phyloP scores from a whole-genome alignment of 2,329 filamentous ascomycete genomes.

The Cladorrhinum sp. region DNA sequence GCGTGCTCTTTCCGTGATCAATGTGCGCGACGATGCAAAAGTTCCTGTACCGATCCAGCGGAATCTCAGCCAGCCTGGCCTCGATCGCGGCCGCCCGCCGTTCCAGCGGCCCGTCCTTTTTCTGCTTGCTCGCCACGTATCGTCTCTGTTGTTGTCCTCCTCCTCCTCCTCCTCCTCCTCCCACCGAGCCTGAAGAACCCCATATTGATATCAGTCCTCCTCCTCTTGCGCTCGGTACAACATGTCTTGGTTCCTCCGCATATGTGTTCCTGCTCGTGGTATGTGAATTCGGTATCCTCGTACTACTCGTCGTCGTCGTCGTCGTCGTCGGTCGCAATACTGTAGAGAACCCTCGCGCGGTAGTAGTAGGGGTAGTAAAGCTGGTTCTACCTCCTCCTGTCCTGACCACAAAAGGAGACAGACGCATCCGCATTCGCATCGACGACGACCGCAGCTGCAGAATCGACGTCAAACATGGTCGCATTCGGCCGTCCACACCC shows the following conservation, averaged over 20 bases:
- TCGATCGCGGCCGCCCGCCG: slow-evolving; percentile 43
- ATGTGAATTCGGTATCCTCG: too few relatives aligned
- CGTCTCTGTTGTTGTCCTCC: neutral
- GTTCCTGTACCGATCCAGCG: slow-evolving; percentile 79
- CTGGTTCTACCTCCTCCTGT: slow-evolving; percentile 9
- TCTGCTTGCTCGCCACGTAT: neutral
- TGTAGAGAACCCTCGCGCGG: neutral
- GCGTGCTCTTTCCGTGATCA: slow-evolving; percentile 96
- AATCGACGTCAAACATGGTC: slow-evolving; percentile 34
- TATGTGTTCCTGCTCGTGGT: neutral
- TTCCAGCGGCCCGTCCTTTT: slow-evolving; percentile 18
- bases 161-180: too few relatives aligned
- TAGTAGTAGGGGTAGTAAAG: too few relatives aligned
- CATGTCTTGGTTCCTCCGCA: too few relatives aligned
- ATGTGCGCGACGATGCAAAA: slow-evolving; percentile 99
- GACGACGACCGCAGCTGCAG: slow-evolving; percentile 27
- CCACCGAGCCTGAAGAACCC: too few relatives aligned
- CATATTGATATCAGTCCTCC: too few relatives aligned
- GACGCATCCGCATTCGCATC: slow-evolving; percentile 11
- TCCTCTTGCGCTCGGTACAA: too few relatives aligned
- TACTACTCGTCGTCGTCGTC: neutral
- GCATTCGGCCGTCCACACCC: slow-evolving; percentile 30
- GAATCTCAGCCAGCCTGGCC: slow-evolving; percentile 67
- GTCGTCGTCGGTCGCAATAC: neutral
- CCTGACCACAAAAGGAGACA: neutral